Conservation (phyloP, 2,329 filamentous ascomycete genomes). For the Neurospora sp. region DNA sequence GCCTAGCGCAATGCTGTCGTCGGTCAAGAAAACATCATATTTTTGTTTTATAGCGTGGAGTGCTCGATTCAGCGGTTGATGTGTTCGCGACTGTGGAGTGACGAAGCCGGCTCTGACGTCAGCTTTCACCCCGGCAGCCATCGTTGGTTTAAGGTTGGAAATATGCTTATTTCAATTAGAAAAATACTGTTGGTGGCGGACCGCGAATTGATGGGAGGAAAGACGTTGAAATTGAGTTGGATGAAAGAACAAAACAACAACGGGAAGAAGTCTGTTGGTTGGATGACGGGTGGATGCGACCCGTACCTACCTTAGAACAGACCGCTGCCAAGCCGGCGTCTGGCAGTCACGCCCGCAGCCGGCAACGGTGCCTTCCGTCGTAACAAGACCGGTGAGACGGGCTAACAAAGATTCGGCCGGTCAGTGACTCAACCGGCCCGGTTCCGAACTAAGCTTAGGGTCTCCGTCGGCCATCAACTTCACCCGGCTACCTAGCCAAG, state of each 20-base stretch:
- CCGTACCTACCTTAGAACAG: background rate
- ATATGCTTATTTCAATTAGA: background rate
- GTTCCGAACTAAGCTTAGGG: background rate
- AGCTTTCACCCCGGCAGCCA: background rate
- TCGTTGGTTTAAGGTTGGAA: background rate
- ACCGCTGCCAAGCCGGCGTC: background rate
- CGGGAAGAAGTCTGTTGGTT: background rate
- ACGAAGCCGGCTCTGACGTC: background rate
- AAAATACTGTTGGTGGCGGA: background rate
- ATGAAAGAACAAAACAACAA: background rate
- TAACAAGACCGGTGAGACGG: background rate
- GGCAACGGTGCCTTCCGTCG: background rate
- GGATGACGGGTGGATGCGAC: background rate
- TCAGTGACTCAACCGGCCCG: background rate
- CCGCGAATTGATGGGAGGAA: background rate
- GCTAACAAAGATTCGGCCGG: background rate
- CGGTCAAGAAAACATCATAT: background rate
- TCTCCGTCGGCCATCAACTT: background rate
- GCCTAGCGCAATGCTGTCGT: background rate
- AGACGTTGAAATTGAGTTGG: background rate
- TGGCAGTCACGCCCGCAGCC: background rate
- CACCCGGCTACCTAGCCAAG: background rate
- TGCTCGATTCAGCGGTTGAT: background rate
- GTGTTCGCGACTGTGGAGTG: background rate
- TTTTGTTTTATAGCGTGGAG: background rate